These are phyloP conservation scores for Yamadazyma taylorii DNA, from an alignment of 1,139 yeast species.

Conservation along the genomic window DNA sequence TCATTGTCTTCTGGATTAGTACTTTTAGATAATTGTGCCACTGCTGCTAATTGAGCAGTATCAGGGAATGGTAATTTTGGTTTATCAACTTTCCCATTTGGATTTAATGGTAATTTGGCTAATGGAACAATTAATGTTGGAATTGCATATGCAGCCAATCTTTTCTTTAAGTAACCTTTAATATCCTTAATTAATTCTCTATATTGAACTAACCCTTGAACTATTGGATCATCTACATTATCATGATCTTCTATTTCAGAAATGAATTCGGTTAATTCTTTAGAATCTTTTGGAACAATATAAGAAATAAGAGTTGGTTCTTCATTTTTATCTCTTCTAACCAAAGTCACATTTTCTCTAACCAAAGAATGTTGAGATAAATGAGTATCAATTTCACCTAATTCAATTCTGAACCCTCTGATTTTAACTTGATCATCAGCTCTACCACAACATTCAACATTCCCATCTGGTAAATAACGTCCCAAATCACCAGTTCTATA, in stretches of 20 bases:
- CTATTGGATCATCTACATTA: conserved; percentile 60
- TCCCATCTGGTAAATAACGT: conserved; percentile 93
- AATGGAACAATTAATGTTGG: conserved; percentile 91
- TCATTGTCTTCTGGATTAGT: conserved; percentile 34
- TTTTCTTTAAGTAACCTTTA: conserved; percentile 76
- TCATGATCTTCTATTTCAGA: conserved; percentile 34
- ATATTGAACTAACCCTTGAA: conserved; percentile 75
- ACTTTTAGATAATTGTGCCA: conserved; percentile 46
- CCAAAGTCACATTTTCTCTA: conserved; percentile 89
- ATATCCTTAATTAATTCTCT: conserved; percentile 78
- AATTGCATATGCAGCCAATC: conserved; percentile 90
- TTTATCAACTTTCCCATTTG: conserved; percentile 97
- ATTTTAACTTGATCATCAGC: conserved; percentile 99
- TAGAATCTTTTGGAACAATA: conserved; percentile 77
- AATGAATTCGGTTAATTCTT: conserved; percentile 55
- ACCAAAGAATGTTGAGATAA: conserved; percentile 89
- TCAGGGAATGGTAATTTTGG: conserved; percentile 96
- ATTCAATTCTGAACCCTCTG: conserved; percentile 96
- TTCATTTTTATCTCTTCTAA: conserved; percentile 88
- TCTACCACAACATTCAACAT: conserved; percentile 97
- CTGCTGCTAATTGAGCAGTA: conserved; percentile 75
- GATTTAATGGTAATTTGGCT: conserved; percentile 84
- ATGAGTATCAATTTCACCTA: conserved; percentile 98
- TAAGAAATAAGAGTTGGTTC: conserved; percentile 91
- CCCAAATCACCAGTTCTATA: conserved; percentile 98